Conservation (phyloP, 495 filamentous ascomycete genomes). For the Halenospora varia region DNA sequence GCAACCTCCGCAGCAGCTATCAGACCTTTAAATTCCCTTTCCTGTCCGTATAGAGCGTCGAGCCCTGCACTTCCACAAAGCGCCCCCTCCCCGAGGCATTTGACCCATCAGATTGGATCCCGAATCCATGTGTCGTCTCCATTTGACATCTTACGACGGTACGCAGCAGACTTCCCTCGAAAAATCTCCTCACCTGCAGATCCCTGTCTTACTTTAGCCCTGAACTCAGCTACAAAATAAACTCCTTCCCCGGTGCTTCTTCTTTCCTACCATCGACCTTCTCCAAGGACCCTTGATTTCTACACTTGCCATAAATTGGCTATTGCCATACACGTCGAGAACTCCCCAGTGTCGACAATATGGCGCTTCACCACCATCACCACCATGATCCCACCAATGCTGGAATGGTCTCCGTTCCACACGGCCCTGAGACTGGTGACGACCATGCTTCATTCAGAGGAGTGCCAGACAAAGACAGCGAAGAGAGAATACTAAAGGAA, state of each 20-base stretch:
- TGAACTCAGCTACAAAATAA: neutral
- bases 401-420: slow-evolving; percentile 18
- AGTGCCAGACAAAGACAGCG: neutral
- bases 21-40: too few relatives aligned
- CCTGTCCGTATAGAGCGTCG: too few relatives aligned
- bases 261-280: neutral
- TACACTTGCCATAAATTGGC: neutral
- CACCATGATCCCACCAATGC: slow-evolving; percentile 21
- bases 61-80: too few relatives aligned
- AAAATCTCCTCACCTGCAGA: neutral
- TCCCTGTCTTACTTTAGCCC: neutral
- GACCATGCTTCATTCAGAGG: slow-evolving; percentile 7
- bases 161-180: neutral
- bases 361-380: slow-evolving; percentile 11
- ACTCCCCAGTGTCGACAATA: neutral
- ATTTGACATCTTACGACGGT: too few relatives aligned
- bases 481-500: neutral
- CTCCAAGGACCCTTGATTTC: neutral
- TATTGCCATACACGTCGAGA: neutral
- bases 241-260: neutral
- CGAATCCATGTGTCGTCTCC: too few relatives aligned
- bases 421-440: slow-evolving; percentile 26
- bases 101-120: too few relatives aligned
- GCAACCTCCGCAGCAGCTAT: too few relatives aligned
- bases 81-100: too few relatives aligned